Evolutionary conservation across 2,329 filamentous ascomycete species (phyloP), one percentile per base, ranked within the genome.

Genomic region (Ceratocystis variospora): DNA sequence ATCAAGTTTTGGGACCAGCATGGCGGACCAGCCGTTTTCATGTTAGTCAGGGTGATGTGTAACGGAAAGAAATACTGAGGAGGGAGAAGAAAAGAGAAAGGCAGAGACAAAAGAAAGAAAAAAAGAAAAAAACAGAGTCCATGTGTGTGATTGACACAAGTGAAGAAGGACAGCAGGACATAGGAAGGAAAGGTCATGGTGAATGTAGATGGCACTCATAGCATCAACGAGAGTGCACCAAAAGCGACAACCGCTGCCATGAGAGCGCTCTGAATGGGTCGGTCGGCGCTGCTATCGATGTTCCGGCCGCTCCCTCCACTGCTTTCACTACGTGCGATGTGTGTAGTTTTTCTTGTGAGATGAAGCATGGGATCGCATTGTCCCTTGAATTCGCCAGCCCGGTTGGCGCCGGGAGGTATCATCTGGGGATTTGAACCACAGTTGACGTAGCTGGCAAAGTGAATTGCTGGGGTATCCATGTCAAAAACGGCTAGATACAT

Each of bases 381-480:
- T 59, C 71, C 71, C 12, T 63, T 64, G 62, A 72, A 72, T 41
- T 65, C 37, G 7, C 65, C 63, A 1, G 71, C 68, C 33, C 67
- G 69, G 61, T 72, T 71, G 17, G 62, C 41, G 53, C 70, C 71
- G 3, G 66, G 46, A 19, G 71, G 71, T 25, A 72, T 71, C 67
- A 69, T 69, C 53, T 71, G 69, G 57, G 70, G 66, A 37, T 70
- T 71, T 6, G 71, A 68, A 31, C 71, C 71, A 25, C 71, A 72
- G 69, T 72, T 70, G 65, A 69, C 68, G 37, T 71, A 72, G 10
- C 68, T 67, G 8, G 71, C 71, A 50, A 72, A 71, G 63, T 72
- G 70, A 15, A 72, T 68, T n/a, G 71, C 71, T 6, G 70, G 70
- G 5, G 69, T 72, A 46, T 70, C 70, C 65, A 71, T 69, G 68